phyloP scores from a whole-genome alignment of 2,329 filamentous ascomycete genomes.

The Trichoderma sp. region DNA sequence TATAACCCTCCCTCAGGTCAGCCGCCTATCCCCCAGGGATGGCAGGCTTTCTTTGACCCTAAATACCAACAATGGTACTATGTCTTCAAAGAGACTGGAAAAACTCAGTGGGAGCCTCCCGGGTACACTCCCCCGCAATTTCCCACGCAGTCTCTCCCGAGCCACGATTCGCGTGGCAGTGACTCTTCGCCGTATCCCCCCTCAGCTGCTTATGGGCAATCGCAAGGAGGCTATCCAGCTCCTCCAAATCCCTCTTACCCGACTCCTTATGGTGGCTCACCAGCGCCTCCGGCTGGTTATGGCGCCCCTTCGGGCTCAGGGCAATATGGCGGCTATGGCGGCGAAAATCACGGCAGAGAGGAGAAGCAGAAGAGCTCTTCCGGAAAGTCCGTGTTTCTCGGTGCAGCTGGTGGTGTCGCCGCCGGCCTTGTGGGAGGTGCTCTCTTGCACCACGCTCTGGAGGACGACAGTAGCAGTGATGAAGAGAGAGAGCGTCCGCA shows the following conservation, averaged over 20 bases:
- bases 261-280: background rate
- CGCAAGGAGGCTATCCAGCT: conserved; percentile 9
- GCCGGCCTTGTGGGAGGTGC: conserved; percentile 60
- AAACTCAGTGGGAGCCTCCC: conserved; percentile 66
- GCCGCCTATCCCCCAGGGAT: conserved; percentile 60
- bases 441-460: conserved; percentile 56
- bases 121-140: conserved; percentile 34
- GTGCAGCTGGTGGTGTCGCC: conserved; percentile 61
- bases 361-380: conserved; percentile 41
- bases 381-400: conserved; percentile 57
- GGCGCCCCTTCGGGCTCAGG: background rate
- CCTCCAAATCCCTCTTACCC: background rate
- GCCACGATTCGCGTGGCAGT: conserved; percentile 31
- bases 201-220: background rate
- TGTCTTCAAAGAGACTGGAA: conserved; percentile 61
- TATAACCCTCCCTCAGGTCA: conserved; percentile 42
- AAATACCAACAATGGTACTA: conserved; percentile 65
- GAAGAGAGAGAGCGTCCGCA: conserved; percentile 26
- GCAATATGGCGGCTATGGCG: background rate
- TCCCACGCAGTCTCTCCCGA: conserved; percentile 26
- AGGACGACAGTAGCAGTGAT: conserved; percentile 30
- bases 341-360: conserved; percentile 1
- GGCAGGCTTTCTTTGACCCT: conserved; percentile 65
- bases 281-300: conserved; percentile 24
- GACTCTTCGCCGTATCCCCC: conserved; percentile 21